Evolutionary conservation across 2,329 filamentous ascomycete genomes (phyloP).

Genomic region (Dothistroma septosporum): DNA sequence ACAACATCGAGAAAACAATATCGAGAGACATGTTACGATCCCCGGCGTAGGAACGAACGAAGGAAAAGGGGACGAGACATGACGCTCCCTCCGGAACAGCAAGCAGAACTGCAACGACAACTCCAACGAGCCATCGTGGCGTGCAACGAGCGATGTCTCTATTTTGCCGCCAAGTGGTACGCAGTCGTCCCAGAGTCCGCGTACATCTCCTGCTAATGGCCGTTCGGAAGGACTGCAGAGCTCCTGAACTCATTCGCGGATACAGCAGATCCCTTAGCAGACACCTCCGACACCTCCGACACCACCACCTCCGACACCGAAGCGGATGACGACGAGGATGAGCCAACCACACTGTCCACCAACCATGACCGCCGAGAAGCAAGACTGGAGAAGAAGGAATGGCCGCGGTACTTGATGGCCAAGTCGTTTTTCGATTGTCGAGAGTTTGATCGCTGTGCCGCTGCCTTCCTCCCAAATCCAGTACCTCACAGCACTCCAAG

Average conservation of each 20-base stretch:
- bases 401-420: slow-evolving; percentile 79
- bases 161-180: slow-evolving; percentile 95
- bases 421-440: slow-evolving; percentile 94
- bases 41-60: not conserved
- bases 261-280: slow-evolving; percentile 42
- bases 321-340: slow-evolving; percentile 37
- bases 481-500: slow-evolving; percentile 48
- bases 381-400: slow-evolving; percentile 70
- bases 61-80: not conserved
- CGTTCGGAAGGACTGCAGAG: slow-evolving; percentile 75
- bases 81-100: slow-evolving; percentile 40
- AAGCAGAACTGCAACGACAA: slow-evolving; percentile 62
- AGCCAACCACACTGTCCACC: slow-evolving; percentile 43
- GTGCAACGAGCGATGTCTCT: slow-evolving; percentile 91
- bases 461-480: slow-evolving; percentile 68
- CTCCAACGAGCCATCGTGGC: slow-evolving; percentile 83
- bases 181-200: slow-evolving; percentile 17
- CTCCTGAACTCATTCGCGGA: slow-evolving; percentile 75
- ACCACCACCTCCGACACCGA: slow-evolving; percentile 53
- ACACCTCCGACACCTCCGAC: slow-evolving; percentile 53
- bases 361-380: slow-evolving; percentile 69
- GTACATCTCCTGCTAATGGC: slow-evolving; percentile 12
- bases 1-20: not conserved
- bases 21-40: not conserved
- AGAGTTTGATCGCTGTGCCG: slow-evolving; percentile 89